A percentile compares a stretch with the other conserved stretches of the same genome.
Evolutionary conservation across 2,329 filamentous ascomycete genomes (phyloP).

Genomic region (Pestalotiopsis sp.): DNA sequence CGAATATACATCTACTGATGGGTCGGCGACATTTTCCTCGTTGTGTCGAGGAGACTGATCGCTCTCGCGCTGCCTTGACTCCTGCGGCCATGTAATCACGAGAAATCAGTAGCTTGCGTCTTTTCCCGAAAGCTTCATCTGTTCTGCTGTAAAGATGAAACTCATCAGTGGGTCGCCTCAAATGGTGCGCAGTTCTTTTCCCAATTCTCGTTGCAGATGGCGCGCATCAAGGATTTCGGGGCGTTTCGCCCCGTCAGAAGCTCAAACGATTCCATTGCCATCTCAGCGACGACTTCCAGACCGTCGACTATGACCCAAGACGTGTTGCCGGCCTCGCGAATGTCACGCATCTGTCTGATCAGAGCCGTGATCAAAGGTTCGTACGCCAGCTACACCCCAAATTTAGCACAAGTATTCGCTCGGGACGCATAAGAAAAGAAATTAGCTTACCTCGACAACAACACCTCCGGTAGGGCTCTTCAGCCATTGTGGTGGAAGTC

Average conservation of each 20-base stretch:
- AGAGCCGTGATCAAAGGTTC: constrained; percentile 71
- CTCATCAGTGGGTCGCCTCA: constrained; percentile 23
- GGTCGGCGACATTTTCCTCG: too few relatives aligned
- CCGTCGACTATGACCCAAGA: constrained; percentile 75
- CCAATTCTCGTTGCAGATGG: constrained; percentile 52
- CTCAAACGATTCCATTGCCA: constrained; percentile 77
- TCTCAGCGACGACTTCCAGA: constrained; percentile 72
- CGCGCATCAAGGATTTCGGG: constrained; percentile 69
- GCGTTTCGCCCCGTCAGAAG: constrained; percentile 74
- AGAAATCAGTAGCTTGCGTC: too few relatives aligned
- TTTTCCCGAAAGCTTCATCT: not conserved
- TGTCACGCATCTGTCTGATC: constrained; percentile 63
- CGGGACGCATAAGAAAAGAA: not conserved
- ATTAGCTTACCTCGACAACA: constrained; percentile 59
- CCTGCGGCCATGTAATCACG: too few relatives aligned
- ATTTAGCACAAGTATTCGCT: not conserved
- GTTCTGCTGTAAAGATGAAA: not conserved
- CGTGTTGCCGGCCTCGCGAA: constrained; percentile 50
- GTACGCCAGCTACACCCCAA: constrained; percentile 58
- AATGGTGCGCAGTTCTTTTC: constrained; percentile 39
- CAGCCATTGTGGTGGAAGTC: constrained; percentile 71
- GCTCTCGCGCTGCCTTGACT: too few relatives aligned
- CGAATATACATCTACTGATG: too few relatives aligned
- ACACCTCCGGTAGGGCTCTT: constrained; percentile 73
- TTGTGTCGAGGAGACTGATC: too few relatives aligned